phyloP scores from a whole-genome alignment of 192 early-diverging fungal genomes.

The Backusella psychrophila region DNA sequence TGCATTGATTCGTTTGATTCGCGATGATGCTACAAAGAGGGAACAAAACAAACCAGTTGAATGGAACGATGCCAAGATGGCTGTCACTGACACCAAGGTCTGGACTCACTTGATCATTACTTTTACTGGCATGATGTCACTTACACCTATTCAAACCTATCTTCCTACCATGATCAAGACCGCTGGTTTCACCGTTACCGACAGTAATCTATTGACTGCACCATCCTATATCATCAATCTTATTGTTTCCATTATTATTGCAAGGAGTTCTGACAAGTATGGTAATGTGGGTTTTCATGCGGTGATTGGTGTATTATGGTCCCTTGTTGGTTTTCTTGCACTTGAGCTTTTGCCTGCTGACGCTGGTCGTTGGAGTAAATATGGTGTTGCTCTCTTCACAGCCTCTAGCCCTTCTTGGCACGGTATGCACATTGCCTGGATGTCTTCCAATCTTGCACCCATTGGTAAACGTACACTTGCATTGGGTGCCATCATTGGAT shows the following conservation, averaged over 20 bases:
- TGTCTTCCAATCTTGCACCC: conserved; percentile 28
- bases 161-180: conserved; percentile 26
- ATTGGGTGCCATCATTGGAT: conserved; percentile 18
- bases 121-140: conserved; percentile 11
- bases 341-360: conserved; percentile 38
- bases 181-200: conserved; percentile 22
- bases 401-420: conserved; percentile 17
- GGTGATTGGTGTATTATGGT: conserved; percentile 13
- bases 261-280: conserved; percentile 3
- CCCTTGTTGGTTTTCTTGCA: conserved; percentile 18
- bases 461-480: conserved; percentile 28
- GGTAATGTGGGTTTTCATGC: conserved; percentile 13
- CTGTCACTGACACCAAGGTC: conserved; percentile 17
- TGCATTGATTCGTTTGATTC: conserved; percentile 57
- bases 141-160: conserved; percentile 16
- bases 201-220: conserved; percentile 24
- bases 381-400: conserved; percentile 37
- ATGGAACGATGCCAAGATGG: conserved; percentile 19
- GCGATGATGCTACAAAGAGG: conserved; percentile 56
- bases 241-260: conserved; percentile 19
- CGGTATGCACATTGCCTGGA: conserved; percentile 23
- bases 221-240: conserved; percentile 27
- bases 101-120: conserved; percentile 24
- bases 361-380: conserved; percentile 34
- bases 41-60: conserved; percentile 29